These are phyloP conservation scores for Euphorbia peplus DNA, from an alignment of 345 rosid species.

Conservation along the genomic window DNA sequence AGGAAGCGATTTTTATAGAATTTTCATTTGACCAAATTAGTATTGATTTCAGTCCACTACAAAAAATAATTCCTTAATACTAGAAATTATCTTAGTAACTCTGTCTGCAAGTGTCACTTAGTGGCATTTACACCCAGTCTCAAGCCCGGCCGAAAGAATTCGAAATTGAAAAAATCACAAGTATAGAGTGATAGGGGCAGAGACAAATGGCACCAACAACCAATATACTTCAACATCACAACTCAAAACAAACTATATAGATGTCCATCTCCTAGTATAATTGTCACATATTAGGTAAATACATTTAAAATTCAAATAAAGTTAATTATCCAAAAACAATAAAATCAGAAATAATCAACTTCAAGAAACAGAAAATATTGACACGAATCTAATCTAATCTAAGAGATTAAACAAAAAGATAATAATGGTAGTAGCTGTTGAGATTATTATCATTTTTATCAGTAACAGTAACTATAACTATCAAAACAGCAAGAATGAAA, in stretches of 20 bases:
- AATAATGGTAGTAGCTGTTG: not conserved
- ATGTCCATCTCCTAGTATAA: not conserved
- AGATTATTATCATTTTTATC: too few relatives aligned
- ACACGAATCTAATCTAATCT: not conserved
- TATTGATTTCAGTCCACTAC: too few relatives aligned
- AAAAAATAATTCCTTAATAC: too few relatives aligned
- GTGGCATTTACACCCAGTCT: too few relatives aligned
- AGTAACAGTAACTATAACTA: not conserved
- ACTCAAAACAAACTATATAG: not conserved
- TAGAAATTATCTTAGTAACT: too few relatives aligned
- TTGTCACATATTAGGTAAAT: conserved; percentile 20
- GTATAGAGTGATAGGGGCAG: not conserved
- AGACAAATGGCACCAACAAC: conserved; percentile 22
- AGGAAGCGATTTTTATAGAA: too few relatives aligned
- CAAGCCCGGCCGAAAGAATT: too few relatives aligned
- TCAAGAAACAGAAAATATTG: conserved; percentile 19
- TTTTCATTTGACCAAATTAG: too few relatives aligned
- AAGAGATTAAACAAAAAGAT: not conserved
- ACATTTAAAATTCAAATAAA: conserved; percentile 13
- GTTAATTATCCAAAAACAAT: not conserved
- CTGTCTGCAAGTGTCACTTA: too few relatives aligned
- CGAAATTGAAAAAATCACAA: too few relatives aligned
- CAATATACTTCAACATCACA: conserved; percentile 4
- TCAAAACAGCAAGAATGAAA: conserved; percentile 16
- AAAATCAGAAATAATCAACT: not conserved